Conservation (phyloP, 441 rosid genomes). For the Arabidopsis hybrid region DNA sequence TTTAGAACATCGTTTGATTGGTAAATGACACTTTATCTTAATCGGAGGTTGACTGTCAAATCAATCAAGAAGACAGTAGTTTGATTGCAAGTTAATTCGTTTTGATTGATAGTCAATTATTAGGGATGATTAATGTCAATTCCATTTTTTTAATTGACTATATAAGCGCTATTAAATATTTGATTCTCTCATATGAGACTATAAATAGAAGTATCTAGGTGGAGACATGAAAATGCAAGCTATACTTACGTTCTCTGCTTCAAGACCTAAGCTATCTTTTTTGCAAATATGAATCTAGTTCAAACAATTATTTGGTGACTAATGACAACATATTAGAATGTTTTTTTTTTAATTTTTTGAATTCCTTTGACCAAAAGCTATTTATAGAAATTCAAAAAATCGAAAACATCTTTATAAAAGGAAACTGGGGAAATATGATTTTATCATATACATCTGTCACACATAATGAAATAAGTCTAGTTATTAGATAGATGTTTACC, state of each 20-base stretch:
- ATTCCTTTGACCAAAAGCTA: no score
- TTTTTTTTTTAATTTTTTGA: no score
- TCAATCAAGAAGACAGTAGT: constrained; percentile 2
- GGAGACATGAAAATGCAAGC: background rate
- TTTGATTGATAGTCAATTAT: background rate
- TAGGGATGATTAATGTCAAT: background rate
- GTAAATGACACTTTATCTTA: background rate
- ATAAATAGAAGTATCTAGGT: background rate
- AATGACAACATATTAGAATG: background rate
- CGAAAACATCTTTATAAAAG: background rate
- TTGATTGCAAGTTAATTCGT: background rate
- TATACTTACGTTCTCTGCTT: background rate
- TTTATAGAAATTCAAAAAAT: background rate
- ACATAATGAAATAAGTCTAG: background rate
- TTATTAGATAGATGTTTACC: background rate
- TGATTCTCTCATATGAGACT: background rate
- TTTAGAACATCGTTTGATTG: background rate
- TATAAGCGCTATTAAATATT: background rate
- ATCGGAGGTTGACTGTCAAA: constrained; percentile 9
- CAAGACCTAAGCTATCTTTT: background rate
- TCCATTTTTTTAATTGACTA: background rate
- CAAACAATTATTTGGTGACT: background rate
- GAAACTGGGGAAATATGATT: no score
- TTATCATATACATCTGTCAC: no score
- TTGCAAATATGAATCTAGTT: background rate